Evolutionary conservation across 208 protist species (phyloP).

Genomic region (Leishmania turanica): DNA sequence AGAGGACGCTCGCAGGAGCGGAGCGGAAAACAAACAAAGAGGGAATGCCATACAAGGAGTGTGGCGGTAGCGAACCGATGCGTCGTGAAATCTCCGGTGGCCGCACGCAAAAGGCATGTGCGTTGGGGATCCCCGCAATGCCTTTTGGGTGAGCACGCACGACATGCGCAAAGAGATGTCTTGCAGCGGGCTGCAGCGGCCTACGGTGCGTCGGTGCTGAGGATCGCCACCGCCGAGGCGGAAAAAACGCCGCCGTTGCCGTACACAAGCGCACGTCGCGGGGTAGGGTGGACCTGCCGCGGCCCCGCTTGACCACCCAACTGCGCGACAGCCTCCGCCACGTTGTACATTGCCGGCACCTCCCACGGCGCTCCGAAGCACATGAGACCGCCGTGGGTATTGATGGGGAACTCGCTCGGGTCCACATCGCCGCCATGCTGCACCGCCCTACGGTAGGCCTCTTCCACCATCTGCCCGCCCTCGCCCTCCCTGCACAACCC

Average conservation of each 20-base stretch:
- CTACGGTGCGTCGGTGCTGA: conserved; percentile 48
- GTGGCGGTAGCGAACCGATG: neutral
- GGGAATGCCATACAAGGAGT: neutral
- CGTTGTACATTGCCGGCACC: conserved; percentile 81
- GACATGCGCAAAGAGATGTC: neutral
- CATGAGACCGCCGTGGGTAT: conserved; percentile 80
- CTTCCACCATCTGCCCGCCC: conserved; percentile 59
- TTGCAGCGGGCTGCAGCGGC: neutral
- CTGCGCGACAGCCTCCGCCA: conserved; percentile 64
- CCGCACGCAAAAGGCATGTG: neutral
- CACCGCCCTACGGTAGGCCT: conserved; percentile 42
- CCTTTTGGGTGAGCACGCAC: neutral
- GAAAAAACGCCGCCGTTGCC: conserved; percentile 91
- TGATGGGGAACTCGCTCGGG: conserved; percentile 55
- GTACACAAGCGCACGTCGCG: conserved; percentile 82
- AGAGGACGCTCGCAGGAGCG: neutral
- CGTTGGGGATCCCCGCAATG: neutral
- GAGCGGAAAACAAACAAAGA: neutral
- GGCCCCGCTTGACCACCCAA: conserved; percentile 42
- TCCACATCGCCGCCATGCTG: conserved; percentile 32
- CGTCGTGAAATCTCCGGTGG: neutral
- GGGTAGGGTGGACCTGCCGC: conserved; percentile 51
- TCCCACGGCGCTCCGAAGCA: conserved; percentile 85
- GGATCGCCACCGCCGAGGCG: conserved; percentile 72
- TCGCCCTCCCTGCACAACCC: conserved; percentile 62